Evolutionary conservation across 1,284 basidiomycete species (phyloP).

Genomic region (Hymenochaete sp.): DNA sequence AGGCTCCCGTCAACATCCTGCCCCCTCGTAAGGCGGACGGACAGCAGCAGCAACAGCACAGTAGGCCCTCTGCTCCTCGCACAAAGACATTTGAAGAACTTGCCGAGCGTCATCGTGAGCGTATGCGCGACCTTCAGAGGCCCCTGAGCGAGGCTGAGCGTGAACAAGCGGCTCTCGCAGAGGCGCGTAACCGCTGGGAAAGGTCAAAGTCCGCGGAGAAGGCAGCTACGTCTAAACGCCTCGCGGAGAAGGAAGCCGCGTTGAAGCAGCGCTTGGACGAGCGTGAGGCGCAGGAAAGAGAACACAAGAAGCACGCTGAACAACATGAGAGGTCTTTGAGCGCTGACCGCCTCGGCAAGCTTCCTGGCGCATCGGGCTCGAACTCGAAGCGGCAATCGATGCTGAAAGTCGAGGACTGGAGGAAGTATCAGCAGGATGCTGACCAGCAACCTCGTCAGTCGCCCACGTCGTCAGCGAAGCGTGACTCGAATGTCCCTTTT

Average conservation of each 20-base stretch:
- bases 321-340: constrained; percentile 46
- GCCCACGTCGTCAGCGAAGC: constrained; percentile 7
- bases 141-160: constrained; percentile 65
- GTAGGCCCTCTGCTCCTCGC: constrained; percentile 35
- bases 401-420: constrained; percentile 78
- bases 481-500: constrained; percentile 30
- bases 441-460: constrained; percentile 3
- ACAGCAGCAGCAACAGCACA: constrained; percentile 38
- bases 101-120: constrained; percentile 72
- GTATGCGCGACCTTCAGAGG: constrained; percentile 64
- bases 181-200: constrained; percentile 70
- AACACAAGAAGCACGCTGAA: too few relatives aligned
- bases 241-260: constrained; percentile 62
- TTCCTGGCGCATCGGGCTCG: constrained; percentile 25
- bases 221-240: constrained; percentile 56
- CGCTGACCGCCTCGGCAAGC: constrained; percentile 46
- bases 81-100: constrained; percentile 72
- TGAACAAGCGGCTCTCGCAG: constrained; percentile 58
- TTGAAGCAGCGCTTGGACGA: constrained; percentile 32
- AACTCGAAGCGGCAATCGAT: constrained; percentile 55
- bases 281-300: too few relatives aligned
- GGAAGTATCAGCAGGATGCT: constrained; percentile 52
- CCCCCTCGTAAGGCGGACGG: constrained; percentile 48
- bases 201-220: constrained; percentile 59
- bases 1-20: constrained; percentile 45